These are phyloP conservation scores for Blastocladiella emersonii DNA, from an alignment of 371 early-diverging fungal species.

Conservation along the genomic window DNA sequence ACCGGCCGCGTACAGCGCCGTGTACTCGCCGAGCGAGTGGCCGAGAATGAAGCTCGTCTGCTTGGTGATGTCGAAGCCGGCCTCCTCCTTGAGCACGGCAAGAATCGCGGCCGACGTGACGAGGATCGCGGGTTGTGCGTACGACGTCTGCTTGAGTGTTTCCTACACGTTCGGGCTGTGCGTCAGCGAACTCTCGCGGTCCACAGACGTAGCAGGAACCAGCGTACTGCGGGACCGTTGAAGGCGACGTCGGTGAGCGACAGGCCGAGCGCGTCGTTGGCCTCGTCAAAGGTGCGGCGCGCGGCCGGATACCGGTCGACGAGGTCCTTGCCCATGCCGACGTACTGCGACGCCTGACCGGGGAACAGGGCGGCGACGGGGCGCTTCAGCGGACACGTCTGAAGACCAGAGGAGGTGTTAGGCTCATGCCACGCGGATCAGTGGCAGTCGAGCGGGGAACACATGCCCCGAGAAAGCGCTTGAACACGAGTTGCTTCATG, in stretches of 20 bases:
- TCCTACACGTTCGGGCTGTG: slow-evolving; percentile 19
- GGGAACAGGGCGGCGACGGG: neutral
- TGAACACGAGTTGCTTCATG: no score
- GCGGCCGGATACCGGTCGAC: slow-evolving; percentile 59
- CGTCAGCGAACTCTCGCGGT: no score
- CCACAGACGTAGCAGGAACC: neutral
- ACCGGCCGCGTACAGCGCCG: slow-evolving; percentile 68
- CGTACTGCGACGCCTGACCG: slow-evolving; percentile 26
- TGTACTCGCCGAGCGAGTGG: slow-evolving; percentile 91
- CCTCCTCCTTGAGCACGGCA: slow-evolving; percentile 69
- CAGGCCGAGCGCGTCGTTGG: slow-evolving; percentile 62
- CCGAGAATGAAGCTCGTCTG: slow-evolving; percentile 67
- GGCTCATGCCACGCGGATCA: no score
- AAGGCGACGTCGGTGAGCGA: slow-evolving; percentile 63
- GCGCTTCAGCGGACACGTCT: no score
- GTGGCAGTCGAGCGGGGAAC: no score
- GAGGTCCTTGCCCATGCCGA: slow-evolving; percentile 90
- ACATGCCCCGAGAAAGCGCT: no score
- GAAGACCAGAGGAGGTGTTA: no score
- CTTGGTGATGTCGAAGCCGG: slow-evolving; percentile 57
- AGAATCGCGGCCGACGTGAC: slow-evolving; percentile 77
- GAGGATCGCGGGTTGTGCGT: slow-evolving; percentile 91
- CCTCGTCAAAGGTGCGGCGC: slow-evolving; percentile 72
- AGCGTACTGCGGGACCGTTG: slow-evolving; percentile 53
- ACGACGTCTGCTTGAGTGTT: slow-evolving; percentile 62